Conservation (phyloP, 139 green algal species). For the Chlorella sorokiniana region DNA sequence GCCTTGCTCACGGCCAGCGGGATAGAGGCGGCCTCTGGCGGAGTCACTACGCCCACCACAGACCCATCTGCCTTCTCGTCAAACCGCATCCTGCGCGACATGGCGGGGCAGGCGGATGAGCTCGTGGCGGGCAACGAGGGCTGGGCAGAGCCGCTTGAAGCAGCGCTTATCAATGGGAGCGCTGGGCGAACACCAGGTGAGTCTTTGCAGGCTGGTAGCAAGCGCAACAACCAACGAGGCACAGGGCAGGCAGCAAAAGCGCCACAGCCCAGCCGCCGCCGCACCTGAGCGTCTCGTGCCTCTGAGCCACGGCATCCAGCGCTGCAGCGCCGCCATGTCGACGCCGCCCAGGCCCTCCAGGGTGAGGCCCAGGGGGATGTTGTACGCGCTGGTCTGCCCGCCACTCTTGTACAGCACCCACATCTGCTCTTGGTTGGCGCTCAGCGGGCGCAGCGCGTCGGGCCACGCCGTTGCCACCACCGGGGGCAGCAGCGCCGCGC, state of each 20-base stretch:
- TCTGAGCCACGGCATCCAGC: not conserved
- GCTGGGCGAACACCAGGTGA: too few relatives aligned
- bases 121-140: too few relatives aligned
- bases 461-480: not conserved
- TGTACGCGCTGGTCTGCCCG: not conserved
- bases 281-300: not conserved
- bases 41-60: not conserved
- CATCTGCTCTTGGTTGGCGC: constrained; percentile 5
- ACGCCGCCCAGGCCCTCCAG: not conserved
- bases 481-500: not conserved
- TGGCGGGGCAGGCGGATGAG: not conserved
- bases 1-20: not conserved
- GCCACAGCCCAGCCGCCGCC: too few relatives aligned
- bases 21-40: not conserved
- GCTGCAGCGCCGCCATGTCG: not conserved
- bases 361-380: not conserved
- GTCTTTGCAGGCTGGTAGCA: too few relatives aligned
- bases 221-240: too few relatives aligned
- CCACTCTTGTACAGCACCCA: constrained; percentile 9
- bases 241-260: too few relatives aligned
- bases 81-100: constrained; percentile 1
- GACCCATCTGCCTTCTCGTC: not conserved
- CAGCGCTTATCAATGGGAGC: too few relatives aligned
- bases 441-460: not conserved
- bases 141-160: too few relatives aligned